Percentiles rank a stretch among this genome's conserved stretches.
Evolutionary conservation across 345 rosid genomes (phyloP).

Genomic region (Salix arbutifolia): DNA sequence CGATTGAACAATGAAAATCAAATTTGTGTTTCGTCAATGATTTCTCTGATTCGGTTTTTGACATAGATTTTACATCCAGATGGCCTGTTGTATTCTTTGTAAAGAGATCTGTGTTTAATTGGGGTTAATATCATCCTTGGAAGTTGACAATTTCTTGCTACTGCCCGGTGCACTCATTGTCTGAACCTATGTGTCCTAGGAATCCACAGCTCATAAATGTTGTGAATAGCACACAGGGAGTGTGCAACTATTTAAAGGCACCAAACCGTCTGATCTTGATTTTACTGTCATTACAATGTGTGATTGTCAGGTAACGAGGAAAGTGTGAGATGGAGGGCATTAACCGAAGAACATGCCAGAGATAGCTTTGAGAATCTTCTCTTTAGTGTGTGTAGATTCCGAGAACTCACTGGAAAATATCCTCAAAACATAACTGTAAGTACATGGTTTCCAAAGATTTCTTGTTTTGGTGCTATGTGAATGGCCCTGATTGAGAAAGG

Average conservation of each 20-base stretch:
- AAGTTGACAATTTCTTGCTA: background rate
- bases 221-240: background rate
- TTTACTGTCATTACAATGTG: slow-evolving; percentile 4
- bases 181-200: background rate
- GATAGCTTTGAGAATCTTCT: slow-evolving; percentile 98
- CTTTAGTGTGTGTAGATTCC: slow-evolving; percentile 82
- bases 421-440: slow-evolving; percentile 89
- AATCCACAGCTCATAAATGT: background rate
- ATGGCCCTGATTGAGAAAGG: background rate
- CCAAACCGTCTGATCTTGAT: background rate
- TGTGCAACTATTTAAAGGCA: background rate
- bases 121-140: too few species aligned
- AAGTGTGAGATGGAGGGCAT: slow-evolving; percentile 64
- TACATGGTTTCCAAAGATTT: slow-evolving; percentile 2
- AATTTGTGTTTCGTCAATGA: background rate
- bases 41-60: background rate
- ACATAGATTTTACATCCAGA: background rate
- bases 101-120: too few species aligned
- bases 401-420: slow-evolving; percentile 88
- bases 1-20: too few species aligned
- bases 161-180: background rate
- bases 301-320: slow-evolving; percentile 57
- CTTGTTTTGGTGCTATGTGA: background rate
- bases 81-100: background rate
- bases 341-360: slow-evolving; percentile 97